Percentiles rank a stretch among this genome's conserved stretches.
Conservation (phyloP, 176 grass and related monocot genomes). For the Musa beccarii region DNA sequence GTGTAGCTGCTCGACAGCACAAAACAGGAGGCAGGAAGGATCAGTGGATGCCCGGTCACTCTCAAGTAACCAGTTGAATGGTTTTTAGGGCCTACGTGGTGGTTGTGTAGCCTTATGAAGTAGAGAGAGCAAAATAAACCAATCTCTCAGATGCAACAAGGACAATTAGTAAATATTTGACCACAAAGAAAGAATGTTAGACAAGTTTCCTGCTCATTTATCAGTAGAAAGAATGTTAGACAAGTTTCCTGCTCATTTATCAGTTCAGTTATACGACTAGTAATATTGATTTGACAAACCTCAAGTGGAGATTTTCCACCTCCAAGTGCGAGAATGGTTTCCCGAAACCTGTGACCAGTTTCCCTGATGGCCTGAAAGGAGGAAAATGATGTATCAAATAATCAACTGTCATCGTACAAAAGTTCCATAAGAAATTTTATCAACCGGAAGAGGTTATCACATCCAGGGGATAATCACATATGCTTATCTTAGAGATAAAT, state of each 20-base stretch:
- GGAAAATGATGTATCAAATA: background rate
- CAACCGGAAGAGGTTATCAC: background rate
- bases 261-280: background rate
- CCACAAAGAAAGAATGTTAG: background rate
- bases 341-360: slow-evolving; percentile 75
- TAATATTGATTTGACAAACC: slow-evolving; percentile 22
- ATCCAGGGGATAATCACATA: background rate
- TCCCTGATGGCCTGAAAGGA: slow-evolving; percentile 59
- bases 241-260: slow-evolving; percentile 1
- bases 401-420: background rate
- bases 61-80: too few relatives aligned
- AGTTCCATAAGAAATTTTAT: background rate
- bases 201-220: slow-evolving; percentile 4
- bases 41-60: too few relatives aligned
- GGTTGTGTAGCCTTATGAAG: background rate
- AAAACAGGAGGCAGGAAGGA: too few relatives aligned
- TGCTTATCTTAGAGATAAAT: too few relatives aligned
- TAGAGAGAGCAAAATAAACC: background rate
- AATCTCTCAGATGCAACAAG: background rate
- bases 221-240: background rate
- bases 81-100: too few relatives aligned
- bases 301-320: slow-evolving; percentile 63
- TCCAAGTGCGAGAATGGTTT: slow-evolving; percentile 94
- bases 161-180: background rate
- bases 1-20: too few relatives aligned